Evolutionary conservation across 2,329 filamentous ascomycete species (phyloP).

Genomic region (Colletotrichum sp.): DNA sequence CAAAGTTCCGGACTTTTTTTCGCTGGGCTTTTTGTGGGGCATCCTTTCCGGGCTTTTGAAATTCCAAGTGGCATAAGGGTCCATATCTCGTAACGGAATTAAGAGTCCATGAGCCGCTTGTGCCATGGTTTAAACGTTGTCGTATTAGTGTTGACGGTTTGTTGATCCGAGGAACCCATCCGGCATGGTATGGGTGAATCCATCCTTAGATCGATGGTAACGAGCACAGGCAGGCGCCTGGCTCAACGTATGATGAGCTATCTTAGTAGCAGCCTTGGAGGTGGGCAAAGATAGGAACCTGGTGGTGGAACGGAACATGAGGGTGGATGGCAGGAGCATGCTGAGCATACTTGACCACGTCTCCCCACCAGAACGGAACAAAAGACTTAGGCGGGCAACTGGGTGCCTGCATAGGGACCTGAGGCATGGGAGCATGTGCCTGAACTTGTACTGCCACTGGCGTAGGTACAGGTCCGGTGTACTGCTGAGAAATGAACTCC

Average conservation of each 20-base stretch:
- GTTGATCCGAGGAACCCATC: neutral
- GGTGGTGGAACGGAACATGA: conserved; percentile 56
- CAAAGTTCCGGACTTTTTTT: neutral
- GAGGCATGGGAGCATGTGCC: conserved; percentile 40
- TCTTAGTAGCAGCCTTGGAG: conserved; percentile 57
- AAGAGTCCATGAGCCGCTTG: neutral
- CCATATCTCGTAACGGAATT: conserved; percentile 8
- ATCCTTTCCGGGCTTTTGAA: neutral
- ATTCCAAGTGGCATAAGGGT: neutral
- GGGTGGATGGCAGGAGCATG: conserved; percentile 53
- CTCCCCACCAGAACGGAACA: conserved; percentile 55
- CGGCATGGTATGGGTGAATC: neutral
- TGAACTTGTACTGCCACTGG: conserved; percentile 27
- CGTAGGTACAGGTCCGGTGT: conserved; percentile 41
- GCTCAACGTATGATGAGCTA: conserved; percentile 7
- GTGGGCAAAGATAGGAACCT: conserved; percentile 56
- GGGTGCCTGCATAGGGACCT: conserved; percentile 34
- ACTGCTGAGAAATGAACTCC: conserved; percentile 53
- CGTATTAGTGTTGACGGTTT: neutral
- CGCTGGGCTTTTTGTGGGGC: neutral
- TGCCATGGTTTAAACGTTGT: neutral
- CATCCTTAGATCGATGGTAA: neutral
- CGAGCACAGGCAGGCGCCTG: neutral
- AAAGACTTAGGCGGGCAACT: conserved; percentile 51
- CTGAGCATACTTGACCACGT: conserved; percentile 58